Base-by-base conservation (phyloP, 371 early-diverging fungal genomes). In the Mucor lusitanicus region DNA sequence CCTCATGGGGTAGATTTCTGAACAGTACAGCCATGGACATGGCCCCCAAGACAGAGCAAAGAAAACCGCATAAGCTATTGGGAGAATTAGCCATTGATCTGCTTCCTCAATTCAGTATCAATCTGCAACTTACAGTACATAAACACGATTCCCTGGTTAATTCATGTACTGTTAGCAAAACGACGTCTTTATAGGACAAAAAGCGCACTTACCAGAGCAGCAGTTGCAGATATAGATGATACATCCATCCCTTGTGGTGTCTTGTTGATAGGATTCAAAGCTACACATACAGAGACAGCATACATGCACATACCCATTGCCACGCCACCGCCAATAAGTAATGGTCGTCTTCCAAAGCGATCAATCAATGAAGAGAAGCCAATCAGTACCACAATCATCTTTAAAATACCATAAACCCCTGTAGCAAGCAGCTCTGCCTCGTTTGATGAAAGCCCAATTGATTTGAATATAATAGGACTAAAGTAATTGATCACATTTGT, bases 1-100 rank as follows among this genome's bases (percentile, higher is more conserved):
- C 73, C 71, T 58, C 63, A 67, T 76, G 15, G 79, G 79, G 53
- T 69, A 88, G 74, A 90, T 85, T 64, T 90, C 90, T 53, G 88
- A 83, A 67, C 86, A 86, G 66, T 85, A 74, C 17, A 79, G 54
- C 79, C 79, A 79, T 8, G 71, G 74, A 30, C 74, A 64, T 5
- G 79, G 79, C 5, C 79, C 79, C 79, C 79, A 79, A 0, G 79
- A 79, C 9, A 79, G 21, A 12, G 70, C 68, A 67, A 76, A 79
- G 48, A 62, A 74, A 13, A 74, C 46, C 11, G 79, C 74, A 62
- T 65, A 79, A 0, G 61, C 71, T 71, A 33, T 30, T 19, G 9
- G 30, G 25, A 25, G 19, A 37, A 3, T 44, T n/a, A 11, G 46
- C 27, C 25, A 32, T 54, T 33, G 28, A 1, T 15, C n/a, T n/a